phyloP scores from a whole-genome alignment of 441 rosid genomes.

The Hura crepitans region DNA sequence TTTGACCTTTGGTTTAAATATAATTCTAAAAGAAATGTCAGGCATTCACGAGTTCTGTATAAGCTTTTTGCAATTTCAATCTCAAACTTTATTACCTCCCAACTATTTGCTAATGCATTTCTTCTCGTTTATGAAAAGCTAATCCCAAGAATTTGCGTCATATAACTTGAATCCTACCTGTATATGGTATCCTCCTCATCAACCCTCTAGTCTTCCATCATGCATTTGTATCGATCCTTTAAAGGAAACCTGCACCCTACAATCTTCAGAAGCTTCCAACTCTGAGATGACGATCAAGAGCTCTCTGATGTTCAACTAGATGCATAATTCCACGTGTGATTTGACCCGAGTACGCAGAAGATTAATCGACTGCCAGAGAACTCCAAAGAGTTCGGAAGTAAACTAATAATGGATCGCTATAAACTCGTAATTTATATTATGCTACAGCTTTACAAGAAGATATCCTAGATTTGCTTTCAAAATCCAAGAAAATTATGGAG shows the following conservation, averaged over 20 bases:
- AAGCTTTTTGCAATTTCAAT: not conserved
- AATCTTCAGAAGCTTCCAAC: not conserved
- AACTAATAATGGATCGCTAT: slow-evolving; percentile 22
- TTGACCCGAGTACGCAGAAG: not conserved
- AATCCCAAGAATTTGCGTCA: not conserved
- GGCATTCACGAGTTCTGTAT: not conserved
- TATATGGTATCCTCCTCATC: not conserved
- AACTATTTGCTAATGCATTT: slow-evolving; percentile 6
- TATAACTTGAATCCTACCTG: slow-evolving; percentile 4
- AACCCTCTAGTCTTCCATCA: not conserved
- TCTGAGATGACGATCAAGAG: not conserved
- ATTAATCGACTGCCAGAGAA: not conserved
- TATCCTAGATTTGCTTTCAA: slow-evolving; percentile 40
- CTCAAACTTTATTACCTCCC: not conserved
- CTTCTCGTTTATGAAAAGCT: not conserved
- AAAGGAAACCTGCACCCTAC: not conserved
- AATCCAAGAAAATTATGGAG: slow-evolving; percentile 80
- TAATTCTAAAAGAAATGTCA: not conserved
- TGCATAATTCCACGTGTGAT: slow-evolving; percentile 22
- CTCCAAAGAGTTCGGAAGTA: not conserved
- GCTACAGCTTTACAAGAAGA: slow-evolving; percentile 39
- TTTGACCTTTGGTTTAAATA: too few relatives aligned
- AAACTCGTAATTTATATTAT: slow-evolving; percentile 26
- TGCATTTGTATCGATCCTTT: not conserved
- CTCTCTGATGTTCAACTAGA: not conserved